These are phyloP conservation scores for Cicer judaicum DNA, from an alignment of 306 rosid species.

Conservation along the genomic window DNA sequence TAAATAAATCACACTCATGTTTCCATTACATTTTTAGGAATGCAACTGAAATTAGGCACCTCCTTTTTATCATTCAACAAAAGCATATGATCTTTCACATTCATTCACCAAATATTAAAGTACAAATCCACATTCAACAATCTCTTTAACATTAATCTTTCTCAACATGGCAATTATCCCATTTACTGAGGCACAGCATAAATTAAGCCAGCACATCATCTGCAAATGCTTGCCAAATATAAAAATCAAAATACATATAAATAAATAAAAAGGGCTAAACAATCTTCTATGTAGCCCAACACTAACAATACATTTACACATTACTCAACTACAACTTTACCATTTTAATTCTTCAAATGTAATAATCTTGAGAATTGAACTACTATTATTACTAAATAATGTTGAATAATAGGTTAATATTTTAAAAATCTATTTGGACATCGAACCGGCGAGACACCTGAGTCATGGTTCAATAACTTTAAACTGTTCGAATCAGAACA, in stretches of 20 bases:
- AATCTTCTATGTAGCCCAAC: conserved; percentile 45
- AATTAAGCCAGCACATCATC: conserved; percentile 46
- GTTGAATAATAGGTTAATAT: conserved; percentile 11
- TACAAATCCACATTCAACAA: conserved; percentile 39
- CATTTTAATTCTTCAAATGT: neutral
- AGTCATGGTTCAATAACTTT: neutral
- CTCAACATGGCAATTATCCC: conserved; percentile 36
- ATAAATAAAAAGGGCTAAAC: conserved; percentile 40
- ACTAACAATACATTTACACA: conserved; percentile 27
- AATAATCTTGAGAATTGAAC: neutral
- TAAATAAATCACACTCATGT: conserved; percentile 26
- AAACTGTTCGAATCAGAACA: neutral
- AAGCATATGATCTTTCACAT: conserved; percentile 26
- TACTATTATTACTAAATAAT: conserved; percentile 32
- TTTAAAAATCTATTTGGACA: neutral
- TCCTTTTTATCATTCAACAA: conserved; percentile 3
- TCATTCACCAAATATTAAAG: conserved; percentile 41
- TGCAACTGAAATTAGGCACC: conserved; percentile 33
- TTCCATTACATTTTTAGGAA: conserved; percentile 15
- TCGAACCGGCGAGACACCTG: neutral
- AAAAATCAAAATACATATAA: conserved; percentile 36
- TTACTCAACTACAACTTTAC: conserved; percentile 25
- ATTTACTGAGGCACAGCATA: conserved; percentile 45
- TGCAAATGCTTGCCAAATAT: conserved; percentile 36
- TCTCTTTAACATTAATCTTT: conserved; percentile 33